A percentile compares a stretch with the other conserved stretches of the same genome.
Conservation (phyloP, 768 basidiomycete species). For the Crassisporium funariophilum region DNA sequence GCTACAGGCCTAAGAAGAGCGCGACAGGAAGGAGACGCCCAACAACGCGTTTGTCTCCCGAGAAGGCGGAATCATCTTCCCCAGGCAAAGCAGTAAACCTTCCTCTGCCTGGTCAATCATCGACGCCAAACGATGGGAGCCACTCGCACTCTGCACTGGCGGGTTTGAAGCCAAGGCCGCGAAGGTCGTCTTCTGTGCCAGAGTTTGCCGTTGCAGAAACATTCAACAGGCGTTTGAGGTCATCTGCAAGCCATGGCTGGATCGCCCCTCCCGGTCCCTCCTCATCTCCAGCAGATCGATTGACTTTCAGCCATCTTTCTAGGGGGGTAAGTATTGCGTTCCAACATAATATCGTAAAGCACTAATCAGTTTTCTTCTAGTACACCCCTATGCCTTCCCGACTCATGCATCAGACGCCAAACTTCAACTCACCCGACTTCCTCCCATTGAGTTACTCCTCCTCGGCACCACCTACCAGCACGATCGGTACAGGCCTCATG, state of each 20-base stretch:
- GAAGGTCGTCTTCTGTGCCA: constrained; percentile 36
- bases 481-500: no score
- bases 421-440: constrained; percentile 12
- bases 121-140: not conserved
- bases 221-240: constrained; percentile 18
- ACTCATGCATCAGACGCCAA: constrained; percentile 8
- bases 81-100: not conserved
- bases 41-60: constrained; percentile 20
- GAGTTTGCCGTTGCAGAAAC: constrained; percentile 12
- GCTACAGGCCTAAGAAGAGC: constrained; percentile 58
- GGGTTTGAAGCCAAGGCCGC: constrained; percentile 13
- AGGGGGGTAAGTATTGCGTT: constrained; percentile 11
- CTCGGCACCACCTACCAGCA: constrained; percentile 15
- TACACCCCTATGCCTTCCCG: constrained; percentile 11
- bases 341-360: not conserved
- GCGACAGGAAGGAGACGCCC: constrained; percentile 27
- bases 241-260: constrained; percentile 24
- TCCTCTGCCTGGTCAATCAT: not conserved
- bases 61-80: constrained; percentile 1
- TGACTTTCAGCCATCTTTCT: constrained; percentile 6
- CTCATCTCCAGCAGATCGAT: constrained; percentile 4
- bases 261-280: constrained; percentile 12
- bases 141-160: constrained; percentile 21
- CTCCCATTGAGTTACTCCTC: constrained; percentile 7
- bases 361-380: constrained; percentile 5